Base-by-base conservation (phyloP, 2,329 filamentous ascomycete species). In the Chrysosporium keratinophilum region DNA sequence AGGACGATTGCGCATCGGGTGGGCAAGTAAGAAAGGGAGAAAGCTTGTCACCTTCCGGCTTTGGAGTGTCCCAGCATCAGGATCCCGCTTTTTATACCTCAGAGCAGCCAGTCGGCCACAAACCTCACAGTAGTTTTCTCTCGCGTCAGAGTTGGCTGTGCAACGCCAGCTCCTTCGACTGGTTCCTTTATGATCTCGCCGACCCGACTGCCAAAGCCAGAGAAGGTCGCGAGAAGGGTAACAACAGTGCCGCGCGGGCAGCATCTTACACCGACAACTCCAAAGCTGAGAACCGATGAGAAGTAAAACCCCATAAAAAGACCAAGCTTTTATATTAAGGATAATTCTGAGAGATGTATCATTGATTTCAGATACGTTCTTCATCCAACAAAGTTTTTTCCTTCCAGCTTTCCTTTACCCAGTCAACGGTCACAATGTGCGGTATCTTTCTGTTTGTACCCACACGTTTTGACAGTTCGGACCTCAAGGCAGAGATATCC, bases 311-410 rank as follows among this genome's bases (percentile, higher is more conserved):
- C 23, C 7, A 28, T 4, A 7, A 17, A 41, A 41, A 17, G 35
- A 39, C 11, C 11, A 39, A 41, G 10, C 10, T 17, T 41, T 11
- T 5, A 17, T 17, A 17, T 17, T 10, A 17, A 14, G 15, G 15
- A 41, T 41, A 17, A 14, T 6, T 17, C 19, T 41, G n/a, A 17
- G 6, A n/a, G 39, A 41, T 17, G 39, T 7, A 41, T 5, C 15
- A 2, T 17, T 41, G 23, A 19, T 19, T n/a, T 3, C 9, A 35
- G 67, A 58, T 62, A 72, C 72, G 69, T 62, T 91, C 87, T 71
- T 96, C 91, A 59, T 95, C 88, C 45, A 96, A 67, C 57, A 86
- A 64, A 0, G 88, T 95, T 58, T 76, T 77, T 66, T 91, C 87
- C 55, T 74, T 75, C 88, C 90, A 95, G 62, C 87, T 87, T 50